These are phyloP conservation scores for Ceratocystis ficicola DNA, from an alignment of 2,329 filamentous ascomycete genomes.

Conservation along the genomic window DNA sequence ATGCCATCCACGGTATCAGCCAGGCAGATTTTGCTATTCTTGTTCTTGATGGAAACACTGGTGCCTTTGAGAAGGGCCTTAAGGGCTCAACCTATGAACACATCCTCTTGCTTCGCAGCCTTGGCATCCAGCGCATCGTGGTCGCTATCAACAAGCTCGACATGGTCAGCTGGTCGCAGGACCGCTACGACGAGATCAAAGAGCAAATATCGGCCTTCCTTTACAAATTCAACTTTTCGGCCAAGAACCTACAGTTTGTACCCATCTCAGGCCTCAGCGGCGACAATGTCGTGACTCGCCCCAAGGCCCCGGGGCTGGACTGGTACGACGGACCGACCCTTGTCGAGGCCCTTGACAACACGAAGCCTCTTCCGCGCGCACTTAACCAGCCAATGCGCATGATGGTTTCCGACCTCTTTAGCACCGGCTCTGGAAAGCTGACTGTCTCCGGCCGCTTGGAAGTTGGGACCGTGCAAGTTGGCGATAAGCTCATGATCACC, in stretches of 20 bases:
- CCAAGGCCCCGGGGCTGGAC: slow-evolving; percentile 34
- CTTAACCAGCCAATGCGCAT: slow-evolving; percentile 72
- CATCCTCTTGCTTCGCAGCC: slow-evolving; percentile 74
- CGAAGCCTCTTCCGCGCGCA: slow-evolving; percentile 54
- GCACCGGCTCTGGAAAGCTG: slow-evolving; percentile 63
- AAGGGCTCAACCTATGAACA: slow-evolving; percentile 93
- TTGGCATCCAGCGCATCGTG: slow-evolving; percentile 78
- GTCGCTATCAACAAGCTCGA: slow-evolving; percentile 96
- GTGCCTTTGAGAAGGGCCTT: slow-evolving; percentile 85
- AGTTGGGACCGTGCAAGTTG: slow-evolving; percentile 68
- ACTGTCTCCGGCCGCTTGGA: slow-evolving; percentile 81
- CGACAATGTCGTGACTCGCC: slow-evolving; percentile 62
- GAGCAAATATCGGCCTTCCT: slow-evolving; percentile 77
- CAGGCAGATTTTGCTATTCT: slow-evolving; percentile 93
- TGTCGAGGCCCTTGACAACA: slow-evolving; percentile 73
- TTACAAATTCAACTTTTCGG: slow-evolving; percentile 64
- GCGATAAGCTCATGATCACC: slow-evolving; percentile 66
- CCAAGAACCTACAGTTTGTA: slow-evolving; percentile 72
- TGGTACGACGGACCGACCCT: slow-evolving; percentile 79
- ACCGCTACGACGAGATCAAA: slow-evolving; percentile 72
- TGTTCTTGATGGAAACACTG: slow-evolving; percentile 81
- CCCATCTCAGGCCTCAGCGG: slow-evolving; percentile 83
- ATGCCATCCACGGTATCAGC: slow-evolving; percentile 95
- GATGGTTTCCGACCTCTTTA: slow-evolving; percentile 78
- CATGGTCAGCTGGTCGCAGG: slow-evolving; percentile 67